These are phyloP conservation scores for Chrysoporthe cubensis DNA, from an alignment of 2,329 filamentous ascomycete species.

Conservation along the genomic window DNA sequence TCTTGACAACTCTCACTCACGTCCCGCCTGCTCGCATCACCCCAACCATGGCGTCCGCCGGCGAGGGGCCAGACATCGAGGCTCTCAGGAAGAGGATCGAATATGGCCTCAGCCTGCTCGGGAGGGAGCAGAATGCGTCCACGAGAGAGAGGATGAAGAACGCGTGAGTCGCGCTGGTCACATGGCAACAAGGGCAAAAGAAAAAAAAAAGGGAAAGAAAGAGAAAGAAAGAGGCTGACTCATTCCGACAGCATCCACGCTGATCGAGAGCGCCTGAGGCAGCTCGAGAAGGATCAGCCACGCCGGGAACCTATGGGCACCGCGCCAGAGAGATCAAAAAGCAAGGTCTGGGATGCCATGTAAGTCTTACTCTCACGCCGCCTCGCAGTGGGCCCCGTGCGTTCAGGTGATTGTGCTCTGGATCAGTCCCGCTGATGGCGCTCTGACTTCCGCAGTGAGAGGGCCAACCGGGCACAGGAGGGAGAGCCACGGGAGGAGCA, in stretches of 20 bases:
- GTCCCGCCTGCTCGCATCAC: no score
- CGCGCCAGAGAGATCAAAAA: neutral
- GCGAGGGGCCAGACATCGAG: conserved; percentile 1
- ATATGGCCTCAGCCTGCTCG: conserved; percentile 5
- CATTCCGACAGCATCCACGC: conserved; percentile 2
- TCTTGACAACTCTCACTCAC: neutral
- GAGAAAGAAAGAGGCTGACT: neutral
- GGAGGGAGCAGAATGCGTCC: neutral
- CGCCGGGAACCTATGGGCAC: neutral
- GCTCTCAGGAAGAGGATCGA: conserved; percentile 13
- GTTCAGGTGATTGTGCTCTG: neutral
- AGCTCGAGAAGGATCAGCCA: neutral
- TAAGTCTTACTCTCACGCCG: neutral
- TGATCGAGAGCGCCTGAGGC: conserved; percentile 10
- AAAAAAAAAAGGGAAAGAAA: neutral
- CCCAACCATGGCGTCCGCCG: neutral
- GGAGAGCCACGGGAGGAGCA: neutral
- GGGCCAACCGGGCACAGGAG: neutral
- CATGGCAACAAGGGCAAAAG: neutral
- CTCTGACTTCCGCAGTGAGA: neutral
- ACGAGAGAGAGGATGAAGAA: conserved; percentile 11
- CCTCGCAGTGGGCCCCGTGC: neutral
- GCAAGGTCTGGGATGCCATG: conserved; percentile 11
- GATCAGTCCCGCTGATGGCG: conserved; percentile 1
- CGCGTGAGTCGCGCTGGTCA: neutral